Conservation (phyloP, 306 rosid genomes). For the Cucumis melo region DNA sequence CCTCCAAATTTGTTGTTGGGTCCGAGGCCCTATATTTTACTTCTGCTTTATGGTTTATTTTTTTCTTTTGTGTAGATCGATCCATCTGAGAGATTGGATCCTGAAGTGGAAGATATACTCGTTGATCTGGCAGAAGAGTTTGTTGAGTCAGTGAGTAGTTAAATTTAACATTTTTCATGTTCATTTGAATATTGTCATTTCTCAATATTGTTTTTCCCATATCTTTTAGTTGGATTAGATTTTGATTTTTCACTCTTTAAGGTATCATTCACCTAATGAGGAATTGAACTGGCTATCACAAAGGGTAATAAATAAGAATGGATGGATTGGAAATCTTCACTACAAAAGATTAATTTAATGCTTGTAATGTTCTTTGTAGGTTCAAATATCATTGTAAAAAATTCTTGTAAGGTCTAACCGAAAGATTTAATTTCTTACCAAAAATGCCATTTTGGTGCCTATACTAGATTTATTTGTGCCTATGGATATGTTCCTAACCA, state of each 20-base stretch:
- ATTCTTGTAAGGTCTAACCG: no score
- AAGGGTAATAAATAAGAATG: not conserved
- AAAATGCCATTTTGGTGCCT: no score
- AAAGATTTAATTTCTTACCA: no score
- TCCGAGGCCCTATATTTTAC: not conserved
- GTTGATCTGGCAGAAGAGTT: slow-evolving; percentile 82
- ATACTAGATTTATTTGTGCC: not conserved
- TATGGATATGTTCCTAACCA: not conserved
- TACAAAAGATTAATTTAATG: no score
- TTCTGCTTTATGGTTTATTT: not conserved
- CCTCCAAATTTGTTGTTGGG: not conserved
- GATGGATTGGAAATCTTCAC: not conserved
- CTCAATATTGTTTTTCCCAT: not conserved
- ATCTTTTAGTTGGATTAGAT: not conserved
- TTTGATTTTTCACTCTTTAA: not conserved
- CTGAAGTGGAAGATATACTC: slow-evolving; percentile 84
- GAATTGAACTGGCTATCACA: not conserved
- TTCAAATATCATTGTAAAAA: no score
- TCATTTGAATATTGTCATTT: not conserved
- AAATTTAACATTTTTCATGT: not conserved
- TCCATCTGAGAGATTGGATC: slow-evolving; percentile 73
- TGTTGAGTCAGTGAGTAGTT: slow-evolving; percentile 78
- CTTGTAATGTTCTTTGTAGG: no score
- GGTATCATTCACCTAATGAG: not conserved
- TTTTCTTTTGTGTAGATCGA: slow-evolving; percentile 38